These are phyloP conservation scores for Murraya koenigii DNA, from an alignment of 345 rosid genomes.

Conservation along the genomic window DNA sequence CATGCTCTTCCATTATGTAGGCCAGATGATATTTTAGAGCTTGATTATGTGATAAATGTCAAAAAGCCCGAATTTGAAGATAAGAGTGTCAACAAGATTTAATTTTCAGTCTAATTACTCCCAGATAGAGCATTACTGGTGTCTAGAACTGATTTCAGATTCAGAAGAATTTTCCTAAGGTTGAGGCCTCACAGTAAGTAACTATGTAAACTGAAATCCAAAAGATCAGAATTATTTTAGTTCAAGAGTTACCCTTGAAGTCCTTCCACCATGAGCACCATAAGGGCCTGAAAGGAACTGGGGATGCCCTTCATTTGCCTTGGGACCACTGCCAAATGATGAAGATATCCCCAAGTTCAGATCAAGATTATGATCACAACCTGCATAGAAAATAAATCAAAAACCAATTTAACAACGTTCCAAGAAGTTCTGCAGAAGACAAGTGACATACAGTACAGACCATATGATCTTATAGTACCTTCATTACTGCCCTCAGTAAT, in stretches of 20 bases:
- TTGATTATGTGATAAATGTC: neutral
- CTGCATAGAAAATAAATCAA: conserved; percentile 28
- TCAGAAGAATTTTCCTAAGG: neutral
- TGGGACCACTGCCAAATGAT: conserved; percentile 41
- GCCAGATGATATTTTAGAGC: neutral
- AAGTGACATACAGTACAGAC: neutral
- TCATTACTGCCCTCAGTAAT: conserved; percentile 41
- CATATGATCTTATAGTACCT: conserved; percentile 38
- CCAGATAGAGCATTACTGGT: neutral
- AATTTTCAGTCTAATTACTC: neutral
- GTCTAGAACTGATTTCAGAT: neutral
- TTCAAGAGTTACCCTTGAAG: conserved; percentile 43
- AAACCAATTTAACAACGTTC: conserved; percentile 20
- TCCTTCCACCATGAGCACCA: conserved; percentile 32
- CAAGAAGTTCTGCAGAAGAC: neutral
- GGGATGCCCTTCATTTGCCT: conserved; percentile 40
- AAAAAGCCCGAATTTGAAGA: neutral
- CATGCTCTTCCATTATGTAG: neutral
- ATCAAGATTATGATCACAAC: conserved; percentile 50
- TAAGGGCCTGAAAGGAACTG: conserved; percentile 41
- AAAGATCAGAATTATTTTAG: neutral
- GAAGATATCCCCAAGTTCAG: conserved; percentile 80
- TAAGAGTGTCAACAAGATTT: neutral
- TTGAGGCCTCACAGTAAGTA: neutral
- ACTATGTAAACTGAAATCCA: neutral